Conservation (phyloP, 2,329 filamentous ascomycete species). For the Endothia cerciana region DNA sequence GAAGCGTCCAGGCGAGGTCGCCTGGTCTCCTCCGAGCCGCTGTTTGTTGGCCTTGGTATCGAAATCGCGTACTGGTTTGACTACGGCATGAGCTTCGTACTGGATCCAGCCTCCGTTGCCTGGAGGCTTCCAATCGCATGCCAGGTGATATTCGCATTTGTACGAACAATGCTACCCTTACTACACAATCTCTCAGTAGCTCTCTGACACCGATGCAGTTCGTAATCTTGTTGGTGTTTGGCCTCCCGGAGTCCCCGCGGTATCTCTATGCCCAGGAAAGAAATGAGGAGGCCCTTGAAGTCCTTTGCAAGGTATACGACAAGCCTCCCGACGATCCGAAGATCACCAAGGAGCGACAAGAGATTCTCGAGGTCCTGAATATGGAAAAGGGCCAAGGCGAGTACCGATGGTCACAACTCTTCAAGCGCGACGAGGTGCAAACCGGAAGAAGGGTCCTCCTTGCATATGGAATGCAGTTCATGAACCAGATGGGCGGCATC, state of each 20-base stretch:
- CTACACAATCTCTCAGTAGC: neutral
- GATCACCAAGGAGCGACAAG: conserved; percentile 46
- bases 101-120: conserved; percentile 32
- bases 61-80: conserved; percentile 39
- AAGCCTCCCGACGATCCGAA: conserved; percentile 42
- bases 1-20: conserved; percentile 47
- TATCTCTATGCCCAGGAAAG: conserved; percentile 36
- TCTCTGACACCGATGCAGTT: neutral
- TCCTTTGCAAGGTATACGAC: conserved; percentile 45
- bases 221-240: conserved; percentile 36
- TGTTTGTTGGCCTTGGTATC: conserved; percentile 36
- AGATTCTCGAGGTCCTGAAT: conserved; percentile 39
- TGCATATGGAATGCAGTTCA: conserved; percentile 51
- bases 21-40: conserved; percentile 45
- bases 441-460: conserved; percentile 50
- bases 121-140: conserved; percentile 40
- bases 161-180: conserved; percentile 4
- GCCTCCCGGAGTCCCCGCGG: conserved; percentile 36
- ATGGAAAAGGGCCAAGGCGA: conserved; percentile 33
- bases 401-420: conserved; percentile 45
- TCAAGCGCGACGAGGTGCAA: conserved; percentile 47
- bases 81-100: conserved; percentile 38
- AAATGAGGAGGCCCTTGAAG: conserved; percentile 36
- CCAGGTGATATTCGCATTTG: conserved; percentile 38
- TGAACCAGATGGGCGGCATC: conserved; percentile 55